Conservation (phyloP, 2,329 filamentous ascomycete genomes). For the Venturia pyrina region DNA sequence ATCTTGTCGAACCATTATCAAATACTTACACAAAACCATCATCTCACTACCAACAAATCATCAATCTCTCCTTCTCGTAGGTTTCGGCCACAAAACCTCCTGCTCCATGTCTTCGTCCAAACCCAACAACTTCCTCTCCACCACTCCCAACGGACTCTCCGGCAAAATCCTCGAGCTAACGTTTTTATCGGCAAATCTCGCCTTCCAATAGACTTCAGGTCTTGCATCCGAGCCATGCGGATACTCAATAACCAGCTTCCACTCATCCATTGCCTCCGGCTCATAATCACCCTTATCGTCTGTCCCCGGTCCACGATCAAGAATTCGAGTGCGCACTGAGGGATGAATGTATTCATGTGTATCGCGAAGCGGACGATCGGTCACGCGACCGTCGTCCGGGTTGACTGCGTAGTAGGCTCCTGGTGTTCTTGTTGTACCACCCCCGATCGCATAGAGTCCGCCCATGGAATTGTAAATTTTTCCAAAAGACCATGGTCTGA, state of each 20-base stretch:
- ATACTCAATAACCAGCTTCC: slow-evolving; percentile 38
- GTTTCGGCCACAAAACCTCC: slow-evolving; percentile 27
- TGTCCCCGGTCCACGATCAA: slow-evolving; percentile 36
- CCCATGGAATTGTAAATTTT: slow-evolving; percentile 35
- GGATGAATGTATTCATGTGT: slow-evolving; percentile 45
- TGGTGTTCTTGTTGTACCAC: slow-evolving; percentile 34
- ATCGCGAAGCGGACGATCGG: slow-evolving; percentile 33
- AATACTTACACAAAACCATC: too few relatives aligned
- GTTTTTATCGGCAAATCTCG: slow-evolving; percentile 24
- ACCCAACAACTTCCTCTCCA: slow-evolving; percentile 33
- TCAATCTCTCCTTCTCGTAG: slow-evolving; percentile 16
- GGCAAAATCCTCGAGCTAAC: slow-evolving; percentile 31
- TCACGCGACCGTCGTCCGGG: slow-evolving; percentile 32
- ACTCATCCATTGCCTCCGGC: slow-evolving; percentile 33
- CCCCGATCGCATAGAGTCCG: slow-evolving; percentile 38
- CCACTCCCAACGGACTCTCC: slow-evolving; percentile 34
- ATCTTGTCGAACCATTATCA: too few relatives aligned
- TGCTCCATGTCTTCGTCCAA: slow-evolving; percentile 33
- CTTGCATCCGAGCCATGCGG: slow-evolving; percentile 16
- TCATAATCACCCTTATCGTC: slow-evolving; percentile 37
- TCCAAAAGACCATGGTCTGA: slow-evolving; percentile 39
- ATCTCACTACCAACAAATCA: not conserved
- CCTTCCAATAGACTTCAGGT: slow-evolving; percentile 35
- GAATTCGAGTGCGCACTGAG: slow-evolving; percentile 34
- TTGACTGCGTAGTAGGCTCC: slow-evolving; percentile 38